Base-by-base conservation (phyloP, 352 stramenopile genomes). In the Phytophthora chlamydospora region DNA sequence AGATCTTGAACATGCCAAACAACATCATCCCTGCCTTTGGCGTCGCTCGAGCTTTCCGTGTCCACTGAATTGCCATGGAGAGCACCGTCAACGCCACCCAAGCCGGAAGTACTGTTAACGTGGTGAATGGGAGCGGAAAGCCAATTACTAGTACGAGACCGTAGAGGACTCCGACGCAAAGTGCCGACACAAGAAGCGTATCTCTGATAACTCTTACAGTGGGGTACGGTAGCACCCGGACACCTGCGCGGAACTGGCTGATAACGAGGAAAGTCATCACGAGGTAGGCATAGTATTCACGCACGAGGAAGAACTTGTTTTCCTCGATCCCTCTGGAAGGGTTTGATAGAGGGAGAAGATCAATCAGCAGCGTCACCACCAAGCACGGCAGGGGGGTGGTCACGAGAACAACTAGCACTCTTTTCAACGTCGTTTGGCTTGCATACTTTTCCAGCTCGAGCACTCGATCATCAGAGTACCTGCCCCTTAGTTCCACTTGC, bases 51-150 rank as follows among this genome's bases (percentile, higher is more conserved):
- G 58, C 34, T 17, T 57, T 41, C 19, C 59, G 59, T 4, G 9
- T 12, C 64, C 52, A 65, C 21, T 57, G 29, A 38, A 56, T 32
- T 6, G 9, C 40, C 11, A 59, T 9, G 7, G 19, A 31, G 6
- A 59, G 4, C 9, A 51, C n/a, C 4, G 50, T 54, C 3, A 68
- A 19, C 6, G 32, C 33, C 2, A 61, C 43, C 52, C 51, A 63
- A 0, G 34, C 17, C 11, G 52, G 46, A 13, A 35, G 36, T 10
- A 19, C 12, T 2, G 32, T 32, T n/a, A 68, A 21, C 11, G 43
- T 63, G 13, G 21, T 46, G 35, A 68, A 68, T 0, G 60, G 60
- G 13, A 68, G 39, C 1, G 52, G 52, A 12, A 68, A 50, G 27
- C 36, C 47, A 47, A 58, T 48, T 4, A 21, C 38, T 17, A 27